A percentile compares a stretch with the other conserved stretches of the same genome.
Evolutionary conservation across 2,329 filamentous ascomycete species (phyloP).

Genomic region (Sordariomycetes sp.): DNA sequence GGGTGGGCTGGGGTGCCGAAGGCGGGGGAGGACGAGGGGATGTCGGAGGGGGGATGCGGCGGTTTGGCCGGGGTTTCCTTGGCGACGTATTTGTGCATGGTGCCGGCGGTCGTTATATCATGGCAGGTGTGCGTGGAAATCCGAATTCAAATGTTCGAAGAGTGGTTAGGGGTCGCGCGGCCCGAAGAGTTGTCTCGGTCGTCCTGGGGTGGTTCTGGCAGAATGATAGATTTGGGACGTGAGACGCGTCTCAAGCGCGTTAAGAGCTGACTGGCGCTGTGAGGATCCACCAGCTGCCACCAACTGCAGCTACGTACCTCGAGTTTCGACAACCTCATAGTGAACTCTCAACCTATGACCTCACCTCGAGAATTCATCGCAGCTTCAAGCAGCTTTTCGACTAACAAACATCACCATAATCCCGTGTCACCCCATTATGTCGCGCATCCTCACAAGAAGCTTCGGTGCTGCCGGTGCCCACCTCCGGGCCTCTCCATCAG

Average conservation of each 20-base stretch:
- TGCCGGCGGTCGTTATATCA: background rate
- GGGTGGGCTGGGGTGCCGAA: slow-evolving; percentile 83
- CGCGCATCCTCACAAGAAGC: background rate
- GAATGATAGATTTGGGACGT: background rate
- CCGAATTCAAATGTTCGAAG: background rate
- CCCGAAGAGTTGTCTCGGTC: background rate
- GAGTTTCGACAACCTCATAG: background rate
- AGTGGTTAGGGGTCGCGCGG: background rate
- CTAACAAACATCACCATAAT: background rate
- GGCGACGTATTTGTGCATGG: slow-evolving; percentile 9
- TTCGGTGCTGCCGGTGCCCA: background rate
- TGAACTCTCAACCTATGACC: too few relatives aligned
- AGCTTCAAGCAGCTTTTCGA: background rate
- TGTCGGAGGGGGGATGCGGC: slow-evolving; percentile 38
- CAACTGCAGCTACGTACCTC: background rate
- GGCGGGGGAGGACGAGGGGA: slow-evolving; percentile 81
- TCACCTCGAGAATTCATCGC: background rate
- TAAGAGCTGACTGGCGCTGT: background rate
- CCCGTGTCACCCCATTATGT: background rate
- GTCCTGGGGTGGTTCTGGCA: background rate
- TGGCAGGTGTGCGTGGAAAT: background rate
- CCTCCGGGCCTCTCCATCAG: background rate
- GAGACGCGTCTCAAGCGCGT: slow-evolving; percentile 4
- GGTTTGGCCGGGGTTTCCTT: slow-evolving; percentile 8
- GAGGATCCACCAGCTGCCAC: background rate